Base-by-base conservation (phyloP, 2,329 filamentous ascomycete genomes). In the Diaporthe humulicola region DNA sequence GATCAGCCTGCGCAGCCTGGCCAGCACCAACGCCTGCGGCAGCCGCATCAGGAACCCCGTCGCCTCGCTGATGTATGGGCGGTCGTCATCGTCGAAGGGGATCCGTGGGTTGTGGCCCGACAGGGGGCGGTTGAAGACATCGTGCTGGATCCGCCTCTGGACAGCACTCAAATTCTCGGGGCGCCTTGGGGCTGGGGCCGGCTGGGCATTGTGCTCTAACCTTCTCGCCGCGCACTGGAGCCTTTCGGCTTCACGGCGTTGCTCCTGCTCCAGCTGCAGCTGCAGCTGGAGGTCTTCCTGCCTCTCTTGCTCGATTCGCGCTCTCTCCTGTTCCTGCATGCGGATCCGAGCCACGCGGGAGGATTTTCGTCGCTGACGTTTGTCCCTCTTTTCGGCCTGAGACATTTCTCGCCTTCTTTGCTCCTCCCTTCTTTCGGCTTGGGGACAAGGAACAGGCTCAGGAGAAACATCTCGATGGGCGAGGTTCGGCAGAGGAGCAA, bases 11-110 rank as follows among this genome's bases (percentile, higher is more conserved):
- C 36, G 56, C 8, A 74, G 60, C 12, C 42, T 52, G 19, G 25
- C 28, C 42, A 61, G 22, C 12, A 71, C n/a, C 19, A 54, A 28
- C 25, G 50, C 7, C 45, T 71, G 73, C 10, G 73, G 45, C 7
- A 71, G 56, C 0, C 58, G 58, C 14, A 74, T 69, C 12, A 74
- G 56, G 66, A 74, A 74, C 1, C 38, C 73, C 9, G 73, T 74
- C 19, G 73, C 73, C 22, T 61, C 57, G 38, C 54, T 74, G 25
- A 66, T 64, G 36, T 45, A n/a, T 8, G 36, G 36, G 12, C 67
- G 48, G 48, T 74, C 73, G 22, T 56, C 38, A 14, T 70, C 56
- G 42, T 71, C 48, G 22, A 60, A 71, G 4, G 33, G 30, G 36
- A 72, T 22, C 19, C 25, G 25, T 1, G 48, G 56, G 40, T 71